Evolutionary conservation across 2,329 filamentous ascomycete genomes (phyloP).

Genomic region (Fusarium hainanense): DNA sequence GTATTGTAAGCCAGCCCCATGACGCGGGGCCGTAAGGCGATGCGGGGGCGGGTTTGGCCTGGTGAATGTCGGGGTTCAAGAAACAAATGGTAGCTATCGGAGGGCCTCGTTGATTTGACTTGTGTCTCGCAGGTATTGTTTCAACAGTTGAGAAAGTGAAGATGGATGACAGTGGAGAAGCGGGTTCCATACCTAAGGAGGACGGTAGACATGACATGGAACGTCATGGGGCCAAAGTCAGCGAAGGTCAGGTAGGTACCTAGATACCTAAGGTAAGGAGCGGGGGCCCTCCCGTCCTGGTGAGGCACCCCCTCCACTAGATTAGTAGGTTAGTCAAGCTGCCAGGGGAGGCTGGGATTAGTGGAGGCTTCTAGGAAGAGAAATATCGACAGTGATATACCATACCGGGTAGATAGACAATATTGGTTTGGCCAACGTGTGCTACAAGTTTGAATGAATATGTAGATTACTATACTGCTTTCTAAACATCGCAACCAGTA

Average conservation of each 20-base stretch:
- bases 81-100: neutral
- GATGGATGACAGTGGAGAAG: slow-evolving; percentile 11
- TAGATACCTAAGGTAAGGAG: neutral
- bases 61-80: neutral
- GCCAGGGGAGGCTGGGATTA: neutral
- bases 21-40: slow-evolving; percentile 36
- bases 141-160: slow-evolving; percentile 11
- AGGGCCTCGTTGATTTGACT: neutral
- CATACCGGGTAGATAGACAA: neutral
- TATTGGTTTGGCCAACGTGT: neutral
- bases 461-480: neutral
- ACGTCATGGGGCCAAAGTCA: slow-evolving; percentile 43
- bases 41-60: neutral
- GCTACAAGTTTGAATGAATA: neutral
- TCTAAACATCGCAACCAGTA: neutral
- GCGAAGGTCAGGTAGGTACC: neutral
- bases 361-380: too few relatives aligned
- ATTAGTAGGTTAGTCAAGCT: neutral
- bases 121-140: neutral
- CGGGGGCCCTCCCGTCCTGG: slow-evolving; percentile 2
- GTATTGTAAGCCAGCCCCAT: slow-evolving; percentile 95
- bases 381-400: neutral
- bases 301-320: slow-evolving; percentile 18
- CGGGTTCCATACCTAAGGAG: slow-evolving; percentile 2
- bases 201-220: slow-evolving; percentile 5